Percentiles rank a stretch among this genome's conserved stretches.
phyloP scores from a whole-genome alignment of 2,329 filamentous ascomycete species.

The Colletotrichum ledebouriae region DNA sequence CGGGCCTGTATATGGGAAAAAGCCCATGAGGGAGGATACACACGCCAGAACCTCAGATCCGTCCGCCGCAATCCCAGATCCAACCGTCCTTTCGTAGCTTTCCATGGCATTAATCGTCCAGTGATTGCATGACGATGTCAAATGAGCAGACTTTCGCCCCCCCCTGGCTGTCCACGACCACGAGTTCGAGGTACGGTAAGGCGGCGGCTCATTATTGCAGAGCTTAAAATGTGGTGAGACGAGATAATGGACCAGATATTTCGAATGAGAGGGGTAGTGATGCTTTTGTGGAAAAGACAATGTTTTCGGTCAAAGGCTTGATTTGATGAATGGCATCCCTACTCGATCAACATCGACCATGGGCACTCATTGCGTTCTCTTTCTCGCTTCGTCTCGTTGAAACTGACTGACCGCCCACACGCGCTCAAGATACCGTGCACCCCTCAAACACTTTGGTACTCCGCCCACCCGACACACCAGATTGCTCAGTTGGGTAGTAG shows the following conservation, averaged over 20 bases:
- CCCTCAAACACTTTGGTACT: not conserved
- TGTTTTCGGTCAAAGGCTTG: no score
- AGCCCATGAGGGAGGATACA: not conserved
- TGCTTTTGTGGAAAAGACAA: not conserved
- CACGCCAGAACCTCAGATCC: not conserved
- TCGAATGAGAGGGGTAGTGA: not conserved
- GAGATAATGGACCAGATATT: not conserved
- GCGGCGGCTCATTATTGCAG: constrained; percentile 26
- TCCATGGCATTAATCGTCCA: constrained; percentile 32
- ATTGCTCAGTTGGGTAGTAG: not conserved
- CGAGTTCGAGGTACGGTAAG: constrained; percentile 7
- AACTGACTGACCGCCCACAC: constrained; percentile 10
- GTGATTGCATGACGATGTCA: constrained; percentile 15
- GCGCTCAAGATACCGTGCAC: not conserved
- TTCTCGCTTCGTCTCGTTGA: constrained; percentile 11
- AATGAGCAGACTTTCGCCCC: constrained; percentile 11
- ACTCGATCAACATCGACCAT: no score
- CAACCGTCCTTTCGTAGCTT: not conserved
- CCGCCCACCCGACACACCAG: not conserved
- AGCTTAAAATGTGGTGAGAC: constrained; percentile 31
- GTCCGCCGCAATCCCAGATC: not conserved
- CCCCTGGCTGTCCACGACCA: constrained; percentile 2
- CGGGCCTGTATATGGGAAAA: no score
- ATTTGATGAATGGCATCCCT: no score
- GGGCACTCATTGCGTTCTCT: not conserved